phyloP scores from a whole-genome alignment of 2,329 filamentous ascomycete genomes.

The Colletotrichum spinosum region DNA sequence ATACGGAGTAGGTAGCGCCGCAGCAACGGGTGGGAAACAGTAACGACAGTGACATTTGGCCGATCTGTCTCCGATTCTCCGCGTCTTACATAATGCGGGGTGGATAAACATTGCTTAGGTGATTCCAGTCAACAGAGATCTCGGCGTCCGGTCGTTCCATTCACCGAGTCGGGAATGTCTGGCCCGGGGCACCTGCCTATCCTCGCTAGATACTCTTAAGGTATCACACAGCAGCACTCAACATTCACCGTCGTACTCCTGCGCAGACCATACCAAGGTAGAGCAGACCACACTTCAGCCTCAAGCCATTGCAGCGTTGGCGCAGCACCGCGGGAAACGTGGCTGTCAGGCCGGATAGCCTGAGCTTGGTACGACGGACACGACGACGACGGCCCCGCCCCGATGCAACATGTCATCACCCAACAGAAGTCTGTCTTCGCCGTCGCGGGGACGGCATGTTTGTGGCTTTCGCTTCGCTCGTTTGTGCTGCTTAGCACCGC shows the following conservation, averaged over 20 bases:
- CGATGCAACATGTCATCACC: slow-evolving; percentile 37
- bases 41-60: not conserved
- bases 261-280: no score
- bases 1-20: slow-evolving; percentile 1
- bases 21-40: slow-evolving; percentile 9
- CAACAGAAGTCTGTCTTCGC: slow-evolving; percentile 8
- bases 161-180: no score
- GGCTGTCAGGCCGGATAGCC: slow-evolving; percentile 16
- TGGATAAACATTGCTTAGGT: no score
- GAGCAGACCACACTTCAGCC: not conserved
- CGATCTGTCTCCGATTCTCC: slow-evolving; percentile 7
- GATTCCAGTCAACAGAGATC: no score
- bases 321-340: slow-evolving; percentile 20
- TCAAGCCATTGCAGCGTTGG: slow-evolving; percentile 15
- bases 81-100: slow-evolving; percentile 15
- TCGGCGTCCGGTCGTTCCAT: no score
- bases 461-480: not conserved
- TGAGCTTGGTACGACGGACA: slow-evolving; percentile 3
- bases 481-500: slow-evolving; percentile 10
- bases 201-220: no score
- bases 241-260: slow-evolving; percentile 15
- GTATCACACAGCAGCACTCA: slow-evolving; percentile 3
- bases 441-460: slow-evolving; percentile 12
- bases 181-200: no score
- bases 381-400: slow-evolving; percentile 30